Evolutionary conservation across 331 rosid species (phyloP).

Genomic region (Ulmus americana): DNA sequence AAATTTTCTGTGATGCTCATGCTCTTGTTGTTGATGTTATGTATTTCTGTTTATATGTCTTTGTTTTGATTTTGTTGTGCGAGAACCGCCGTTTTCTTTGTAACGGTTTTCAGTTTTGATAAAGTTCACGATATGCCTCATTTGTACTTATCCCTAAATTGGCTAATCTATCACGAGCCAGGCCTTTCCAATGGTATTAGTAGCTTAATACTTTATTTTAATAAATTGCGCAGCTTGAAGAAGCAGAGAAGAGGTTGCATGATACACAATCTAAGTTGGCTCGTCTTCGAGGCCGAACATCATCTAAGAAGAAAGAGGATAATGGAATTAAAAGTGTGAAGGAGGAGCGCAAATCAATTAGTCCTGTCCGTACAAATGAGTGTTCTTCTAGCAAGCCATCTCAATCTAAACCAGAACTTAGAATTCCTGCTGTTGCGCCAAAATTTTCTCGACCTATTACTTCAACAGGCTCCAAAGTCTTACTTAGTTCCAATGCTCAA

Average conservation of each 20-base stretch:
- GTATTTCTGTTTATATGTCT: not conserved
- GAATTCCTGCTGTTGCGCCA: conserved; percentile 59
- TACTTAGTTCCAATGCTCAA: conserved; percentile 36
- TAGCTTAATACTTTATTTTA: conserved; percentile 27
- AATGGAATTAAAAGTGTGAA: conserved; percentile 43
- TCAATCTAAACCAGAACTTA: conserved; percentile 62
- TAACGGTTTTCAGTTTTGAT: not conserved
- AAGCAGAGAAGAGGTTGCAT: conserved; percentile 57
- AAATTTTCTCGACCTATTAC: conserved; percentile 42
- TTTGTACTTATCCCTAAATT: not conserved
- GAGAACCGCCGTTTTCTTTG: not conserved
- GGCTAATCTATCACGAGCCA: not conserved
- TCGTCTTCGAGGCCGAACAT: conserved; percentile 45
- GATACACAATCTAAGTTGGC: conserved; percentile 71
- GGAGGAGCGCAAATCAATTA: conserved; percentile 49
- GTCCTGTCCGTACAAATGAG: conserved; percentile 45
- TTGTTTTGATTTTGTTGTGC: not conserved
- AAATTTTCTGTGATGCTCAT: not conserved
- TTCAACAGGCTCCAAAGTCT: conserved; percentile 33
- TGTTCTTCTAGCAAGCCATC: conserved; percentile 32
- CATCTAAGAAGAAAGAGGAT: conserved; percentile 25
- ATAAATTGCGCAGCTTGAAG: conserved; percentile 56
- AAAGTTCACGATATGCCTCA: not conserved
- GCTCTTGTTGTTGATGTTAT: not conserved
- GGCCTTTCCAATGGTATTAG: conserved; percentile 1